phyloP scores from a whole-genome alignment of 2,329 filamentous ascomycete genomes.

The Pseudocercospora fijiensis region DNA sequence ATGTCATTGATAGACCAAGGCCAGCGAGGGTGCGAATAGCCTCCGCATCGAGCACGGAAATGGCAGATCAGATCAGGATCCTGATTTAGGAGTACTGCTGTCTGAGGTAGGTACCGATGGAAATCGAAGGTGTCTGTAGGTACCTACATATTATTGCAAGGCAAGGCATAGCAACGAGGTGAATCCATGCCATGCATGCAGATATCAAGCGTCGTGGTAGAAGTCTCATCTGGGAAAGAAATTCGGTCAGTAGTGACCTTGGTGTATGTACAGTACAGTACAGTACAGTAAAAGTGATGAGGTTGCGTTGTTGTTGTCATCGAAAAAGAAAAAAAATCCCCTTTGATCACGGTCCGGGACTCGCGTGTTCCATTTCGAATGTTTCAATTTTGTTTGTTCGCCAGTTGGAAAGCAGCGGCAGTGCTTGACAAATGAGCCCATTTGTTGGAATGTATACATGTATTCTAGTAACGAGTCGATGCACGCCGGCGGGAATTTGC shows the following conservation, averaged over 20 bases:
- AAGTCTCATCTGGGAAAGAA: not conserved
- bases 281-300: not conserved
- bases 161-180: not conserved
- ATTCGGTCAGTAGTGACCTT: not conserved
- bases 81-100: not conserved
- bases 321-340: not conserved
- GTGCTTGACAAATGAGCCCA: conserved; percentile 1
- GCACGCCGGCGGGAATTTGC: not conserved
- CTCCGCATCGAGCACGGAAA: not conserved
- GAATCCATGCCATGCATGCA: not conserved
- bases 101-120: not conserved
- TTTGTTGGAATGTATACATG: conserved; percentile 7
- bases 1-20: not conserved
- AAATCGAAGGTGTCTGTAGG: not conserved
- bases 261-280: too few species aligned
- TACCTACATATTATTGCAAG: not conserved
- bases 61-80: too few species aligned
- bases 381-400: too few species aligned
- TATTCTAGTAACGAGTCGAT: not conserved
- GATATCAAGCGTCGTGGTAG: not conserved
- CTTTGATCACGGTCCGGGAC: not conserved
- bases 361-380: conserved; percentile 1
- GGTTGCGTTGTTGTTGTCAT: too few species aligned
- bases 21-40: not conserved
- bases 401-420: not conserved